Conservation (phyloP, 352 stramenopile genomes). For the Phytophthora citrophthora region DNA sequence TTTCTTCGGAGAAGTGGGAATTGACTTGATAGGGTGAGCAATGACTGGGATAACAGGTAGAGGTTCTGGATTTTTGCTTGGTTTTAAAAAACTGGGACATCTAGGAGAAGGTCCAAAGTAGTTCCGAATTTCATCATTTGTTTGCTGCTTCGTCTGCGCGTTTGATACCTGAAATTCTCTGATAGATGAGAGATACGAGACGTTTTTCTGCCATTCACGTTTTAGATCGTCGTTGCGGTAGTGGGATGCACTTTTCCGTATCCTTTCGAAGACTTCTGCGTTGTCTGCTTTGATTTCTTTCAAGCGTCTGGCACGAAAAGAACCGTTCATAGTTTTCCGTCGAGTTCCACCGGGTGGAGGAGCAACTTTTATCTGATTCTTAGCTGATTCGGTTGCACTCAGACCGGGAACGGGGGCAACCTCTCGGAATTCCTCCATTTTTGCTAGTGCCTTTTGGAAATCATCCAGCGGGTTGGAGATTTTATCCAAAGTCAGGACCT, state of each 20-base stretch:
- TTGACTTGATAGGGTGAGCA: constrained; percentile 61
- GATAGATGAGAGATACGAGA: constrained; percentile 76
- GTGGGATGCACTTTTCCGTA: constrained; percentile 65
- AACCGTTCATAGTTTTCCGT: constrained; percentile 51
- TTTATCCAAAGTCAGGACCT: constrained; percentile 10
- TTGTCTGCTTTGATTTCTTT: constrained; percentile 77
- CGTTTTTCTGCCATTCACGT: constrained; percentile 73
- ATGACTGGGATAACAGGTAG: constrained; percentile 37
- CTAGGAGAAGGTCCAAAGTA: constrained; percentile 24
- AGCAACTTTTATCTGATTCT: constrained; percentile 13
- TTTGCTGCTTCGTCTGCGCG: constrained; percentile 2
- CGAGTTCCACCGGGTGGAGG: constrained; percentile 10
- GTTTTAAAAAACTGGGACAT: constrained; percentile 23
- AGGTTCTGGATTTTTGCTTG: constrained; percentile 12
- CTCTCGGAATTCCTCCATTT: constrained; percentile 61
- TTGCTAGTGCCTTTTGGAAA: constrained; percentile 41
- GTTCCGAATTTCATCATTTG: constrained; percentile 10
- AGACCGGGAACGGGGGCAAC: constrained; percentile 34
- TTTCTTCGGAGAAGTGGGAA: constrained; percentile 61
- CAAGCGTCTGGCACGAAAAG: constrained; percentile 57
- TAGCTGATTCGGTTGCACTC: constrained; percentile 10
- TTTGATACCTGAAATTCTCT: constrained; percentile 57
- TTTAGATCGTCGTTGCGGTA: constrained; percentile 66
- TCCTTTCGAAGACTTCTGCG: constrained; percentile 54
- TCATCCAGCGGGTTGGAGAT: constrained; percentile 12